These are phyloP conservation scores for Boletus sensibilis DNA, from an alignment of 768 basidiomycete species.

Conservation along the genomic window DNA sequence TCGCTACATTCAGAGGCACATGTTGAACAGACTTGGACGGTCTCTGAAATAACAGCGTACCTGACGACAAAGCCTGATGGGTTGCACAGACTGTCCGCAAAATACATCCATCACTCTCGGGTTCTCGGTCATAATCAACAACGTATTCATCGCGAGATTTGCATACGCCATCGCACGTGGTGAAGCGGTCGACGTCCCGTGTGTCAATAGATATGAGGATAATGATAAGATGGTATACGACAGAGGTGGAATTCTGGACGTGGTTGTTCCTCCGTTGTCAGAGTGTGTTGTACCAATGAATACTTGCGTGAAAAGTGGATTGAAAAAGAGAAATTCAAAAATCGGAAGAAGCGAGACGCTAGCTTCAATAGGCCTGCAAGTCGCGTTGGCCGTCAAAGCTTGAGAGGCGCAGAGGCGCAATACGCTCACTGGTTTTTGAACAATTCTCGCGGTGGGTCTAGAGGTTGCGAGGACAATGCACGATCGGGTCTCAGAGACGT, in stretches of 20 bases:
- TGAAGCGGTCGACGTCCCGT: constrained; percentile 61
- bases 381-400: background rate
- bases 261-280: constrained; percentile 24
- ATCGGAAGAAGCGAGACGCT: constrained; percentile 57
- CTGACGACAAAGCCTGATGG: constrained; percentile 63
- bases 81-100: constrained; percentile 39
- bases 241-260: constrained; percentile 34
- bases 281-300: constrained; percentile 40
- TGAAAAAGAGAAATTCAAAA: constrained; percentile 58
- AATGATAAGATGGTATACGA: constrained; percentile 52
- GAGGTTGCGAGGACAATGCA: constrained; percentile 45
- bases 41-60: constrained; percentile 32
- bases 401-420: background rate
- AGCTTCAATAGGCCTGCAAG: constrained; percentile 59
- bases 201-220: constrained; percentile 64
- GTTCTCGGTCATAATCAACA: constrained; percentile 53
- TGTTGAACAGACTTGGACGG: background rate
- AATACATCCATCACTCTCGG: constrained; percentile 46
- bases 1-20: constrained; percentile 37
- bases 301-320: constrained; percentile 47
- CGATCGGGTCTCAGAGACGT: constrained; percentile 54
- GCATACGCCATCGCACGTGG: constrained; percentile 63
- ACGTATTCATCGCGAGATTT: constrained; percentile 50
- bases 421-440: constrained; percentile 55
- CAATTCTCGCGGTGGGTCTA: constrained; percentile 49